phyloP scores from a whole-genome alignment of 805 yeast species.

The Kodamaea fukazawae region DNA sequence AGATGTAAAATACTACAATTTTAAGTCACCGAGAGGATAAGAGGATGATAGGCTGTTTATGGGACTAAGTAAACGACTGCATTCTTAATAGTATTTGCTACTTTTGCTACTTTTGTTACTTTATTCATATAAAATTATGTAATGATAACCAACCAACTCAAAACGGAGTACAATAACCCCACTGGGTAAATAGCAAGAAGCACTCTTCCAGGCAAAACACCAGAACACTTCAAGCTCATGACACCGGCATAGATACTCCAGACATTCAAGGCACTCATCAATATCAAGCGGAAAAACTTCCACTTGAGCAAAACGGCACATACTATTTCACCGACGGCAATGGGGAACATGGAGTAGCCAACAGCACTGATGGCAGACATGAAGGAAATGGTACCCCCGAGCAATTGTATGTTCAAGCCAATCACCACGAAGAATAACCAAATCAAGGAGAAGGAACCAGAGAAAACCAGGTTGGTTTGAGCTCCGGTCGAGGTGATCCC shows the following conservation, averaged over 20 bases:
- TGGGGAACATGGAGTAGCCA: slow-evolving; percentile 69
- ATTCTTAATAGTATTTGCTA: too few relatives aligned
- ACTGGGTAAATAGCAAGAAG: slow-evolving; percentile 66
- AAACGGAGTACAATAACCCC: slow-evolving; percentile 55
- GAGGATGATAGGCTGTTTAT: too few relatives aligned
- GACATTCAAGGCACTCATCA: slow-evolving; percentile 45
- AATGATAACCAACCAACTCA: slow-evolving; percentile 67
- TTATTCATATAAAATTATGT: too few relatives aligned
- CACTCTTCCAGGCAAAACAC: slow-evolving; percentile 61
- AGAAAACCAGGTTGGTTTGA: slow-evolving; percentile 53
- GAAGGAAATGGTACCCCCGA: slow-evolving; percentile 61
- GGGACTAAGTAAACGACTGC: too few relatives aligned
- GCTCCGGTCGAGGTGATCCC: slow-evolving; percentile 41
- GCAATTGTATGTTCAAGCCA: slow-evolving; percentile 62
- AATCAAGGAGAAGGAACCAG: slow-evolving; percentile 59
- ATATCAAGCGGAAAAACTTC: slow-evolving; percentile 47
- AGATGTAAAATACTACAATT: slow-evolving; percentile 9
- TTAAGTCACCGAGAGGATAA: too few relatives aligned
- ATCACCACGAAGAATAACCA: slow-evolving; percentile 63
- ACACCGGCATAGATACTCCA: slow-evolving; percentile 69
- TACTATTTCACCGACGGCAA: slow-evolving; percentile 51
- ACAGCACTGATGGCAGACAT: slow-evolving; percentile 67
- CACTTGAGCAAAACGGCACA: slow-evolving; percentile 45
- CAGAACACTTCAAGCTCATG: slow-evolving; percentile 60
- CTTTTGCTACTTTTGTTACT: too few relatives aligned